Conservation (phyloP, 768 basidiomycete genomes). For the Tricholoma sp. region DNA sequence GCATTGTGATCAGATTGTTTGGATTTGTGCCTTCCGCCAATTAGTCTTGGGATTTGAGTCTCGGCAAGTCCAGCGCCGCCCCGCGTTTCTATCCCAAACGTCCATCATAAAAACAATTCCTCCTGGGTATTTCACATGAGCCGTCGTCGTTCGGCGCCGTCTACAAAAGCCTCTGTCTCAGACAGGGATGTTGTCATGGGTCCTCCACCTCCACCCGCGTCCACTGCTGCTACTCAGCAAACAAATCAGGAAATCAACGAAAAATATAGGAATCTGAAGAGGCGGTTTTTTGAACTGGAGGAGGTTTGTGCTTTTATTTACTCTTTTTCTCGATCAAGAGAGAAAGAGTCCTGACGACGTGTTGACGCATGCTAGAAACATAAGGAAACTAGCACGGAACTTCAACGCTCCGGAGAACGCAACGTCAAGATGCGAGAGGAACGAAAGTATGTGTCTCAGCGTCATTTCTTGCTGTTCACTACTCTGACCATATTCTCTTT, state of each 20-base stretch:
- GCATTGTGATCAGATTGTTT: conserved; percentile 38
- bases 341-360: conserved; percentile 22
- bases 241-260: conserved; percentile 47
- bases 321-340: conserved; percentile 21
- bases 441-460: conserved; percentile 43
- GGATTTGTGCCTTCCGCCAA: conserved; percentile 28
- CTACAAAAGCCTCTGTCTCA: conserved; percentile 33
- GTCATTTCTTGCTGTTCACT: not conserved
- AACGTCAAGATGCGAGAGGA: conserved; percentile 60
- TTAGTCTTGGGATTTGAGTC: conserved; percentile 26
- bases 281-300: conserved; percentile 62
- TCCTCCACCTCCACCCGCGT: conserved; percentile 36
- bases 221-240: conserved; percentile 26
- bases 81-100: conserved; percentile 24
- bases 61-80: conserved; percentile 22
- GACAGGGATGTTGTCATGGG: conserved; percentile 52
- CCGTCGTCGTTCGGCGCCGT: conserved; percentile 18
- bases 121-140: conserved; percentile 16
- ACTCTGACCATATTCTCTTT: not conserved
- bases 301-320: conserved; percentile 44
- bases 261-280: conserved; percentile 62
- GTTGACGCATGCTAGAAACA: conserved; percentile 43
- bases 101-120: conserved; percentile 16
- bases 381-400: conserved; percentile 53
- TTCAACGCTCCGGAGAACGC: conserved; percentile 57